Conservation (phyloP, 2,329 filamentous ascomycete genomes). For the Aureobasidium melanogenum region DNA sequence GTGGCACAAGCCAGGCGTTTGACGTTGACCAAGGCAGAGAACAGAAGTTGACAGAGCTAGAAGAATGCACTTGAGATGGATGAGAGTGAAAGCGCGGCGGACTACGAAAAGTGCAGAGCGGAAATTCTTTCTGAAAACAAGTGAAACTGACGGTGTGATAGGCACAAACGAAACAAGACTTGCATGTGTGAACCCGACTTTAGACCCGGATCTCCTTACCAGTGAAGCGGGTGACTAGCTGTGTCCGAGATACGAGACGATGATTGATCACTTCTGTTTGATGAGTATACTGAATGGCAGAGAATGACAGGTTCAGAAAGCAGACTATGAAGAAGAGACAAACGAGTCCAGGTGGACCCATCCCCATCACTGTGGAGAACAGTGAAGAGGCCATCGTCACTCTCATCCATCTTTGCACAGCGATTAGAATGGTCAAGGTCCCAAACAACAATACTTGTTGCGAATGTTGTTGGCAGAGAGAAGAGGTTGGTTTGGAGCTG, state of each 20-base stretch:
- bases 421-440: background rate
- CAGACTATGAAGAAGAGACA: background rate
- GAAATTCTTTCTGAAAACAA: background rate
- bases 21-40: background rate
- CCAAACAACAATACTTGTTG: background rate
- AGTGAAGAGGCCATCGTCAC: background rate
- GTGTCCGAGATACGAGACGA: background rate
- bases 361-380: background rate
- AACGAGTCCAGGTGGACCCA: no score
- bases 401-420: no score
- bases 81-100: no score
- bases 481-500: background rate
- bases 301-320: background rate
- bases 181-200: background rate
- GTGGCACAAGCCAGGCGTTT: background rate
- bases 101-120: background rate
- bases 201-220: background rate
- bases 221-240: background rate
- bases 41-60: background rate
- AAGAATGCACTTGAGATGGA: no score
- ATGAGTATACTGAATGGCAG: background rate
- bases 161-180: background rate
- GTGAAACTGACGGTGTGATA: background rate
- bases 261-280: background rate
- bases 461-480: background rate